phyloP scores from a whole-genome alignment of 352 stramenopile species.

The Chrysophaeum taylorii region DNA sequence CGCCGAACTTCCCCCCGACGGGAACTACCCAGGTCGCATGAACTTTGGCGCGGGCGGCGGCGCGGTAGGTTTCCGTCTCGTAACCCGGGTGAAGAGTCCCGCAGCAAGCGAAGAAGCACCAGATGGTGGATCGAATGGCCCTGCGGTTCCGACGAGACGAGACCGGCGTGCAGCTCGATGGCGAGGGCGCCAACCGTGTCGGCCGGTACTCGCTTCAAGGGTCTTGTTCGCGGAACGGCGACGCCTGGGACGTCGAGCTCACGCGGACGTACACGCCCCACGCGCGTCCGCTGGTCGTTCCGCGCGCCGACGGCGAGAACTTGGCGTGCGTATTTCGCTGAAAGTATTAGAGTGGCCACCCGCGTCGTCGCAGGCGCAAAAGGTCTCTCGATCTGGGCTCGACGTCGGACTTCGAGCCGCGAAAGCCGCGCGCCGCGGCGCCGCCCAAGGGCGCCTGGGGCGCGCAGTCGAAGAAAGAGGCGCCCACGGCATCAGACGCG shows the following conservation, averaged over 20 bases:
- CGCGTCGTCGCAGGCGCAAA: background rate
- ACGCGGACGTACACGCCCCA: background rate
- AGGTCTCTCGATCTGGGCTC: background rate
- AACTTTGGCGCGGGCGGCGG: background rate
- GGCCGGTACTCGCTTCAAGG: background rate
- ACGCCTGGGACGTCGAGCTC: background rate
- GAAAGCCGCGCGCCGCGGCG: background rate
- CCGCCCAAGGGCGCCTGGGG: slow-evolving; percentile 1
- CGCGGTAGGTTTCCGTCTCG: too few relatives aligned
- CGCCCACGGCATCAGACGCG: too few relatives aligned
- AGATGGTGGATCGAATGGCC: background rate
- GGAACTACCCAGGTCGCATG: background rate
- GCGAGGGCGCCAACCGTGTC: background rate
- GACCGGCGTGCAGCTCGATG: too few relatives aligned
- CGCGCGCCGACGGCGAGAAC: too few relatives aligned
- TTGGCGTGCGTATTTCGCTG: too few relatives aligned
- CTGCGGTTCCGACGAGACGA: background rate
- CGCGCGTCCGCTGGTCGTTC: too few relatives aligned
- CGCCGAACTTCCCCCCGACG: background rate
- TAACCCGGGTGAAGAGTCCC: too few relatives aligned
- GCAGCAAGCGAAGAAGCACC: background rate
- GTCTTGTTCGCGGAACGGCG: background rate
- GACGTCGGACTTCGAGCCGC: background rate
- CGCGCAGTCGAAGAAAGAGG: background rate
- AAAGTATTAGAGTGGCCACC: too few relatives aligned